phyloP scores from a whole-genome alignment of 306 rosid species.

The Lathyrus tuberosus region DNA sequence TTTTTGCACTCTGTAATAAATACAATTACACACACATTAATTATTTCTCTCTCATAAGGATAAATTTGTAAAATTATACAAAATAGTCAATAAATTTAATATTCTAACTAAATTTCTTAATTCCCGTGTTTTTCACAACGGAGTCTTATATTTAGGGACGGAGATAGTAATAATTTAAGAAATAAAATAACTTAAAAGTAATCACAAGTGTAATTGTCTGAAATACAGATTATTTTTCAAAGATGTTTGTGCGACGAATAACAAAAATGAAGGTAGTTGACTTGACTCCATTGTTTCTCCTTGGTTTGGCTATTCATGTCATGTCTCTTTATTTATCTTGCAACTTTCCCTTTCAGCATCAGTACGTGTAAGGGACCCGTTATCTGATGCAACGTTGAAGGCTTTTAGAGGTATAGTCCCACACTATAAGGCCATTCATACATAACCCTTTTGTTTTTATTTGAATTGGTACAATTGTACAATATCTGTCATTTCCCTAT shows the following conservation, averaged over 20 bases:
- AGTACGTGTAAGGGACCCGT: slow-evolving; percentile 49
- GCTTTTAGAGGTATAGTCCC: slow-evolving; percentile 56
- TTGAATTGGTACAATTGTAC: slow-evolving; percentile 32
- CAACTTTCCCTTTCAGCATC: slow-evolving; percentile 57
- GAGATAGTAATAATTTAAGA: no score
- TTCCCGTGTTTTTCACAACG: no score
- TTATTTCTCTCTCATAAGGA: no score
- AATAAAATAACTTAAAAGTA: no score
- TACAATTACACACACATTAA: no score
- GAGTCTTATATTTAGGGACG: no score
- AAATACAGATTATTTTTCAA: not conserved
- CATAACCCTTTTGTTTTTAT: slow-evolving; percentile 36
- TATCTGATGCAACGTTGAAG: slow-evolving; percentile 44
- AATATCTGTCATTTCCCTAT: slow-evolving; percentile 46
- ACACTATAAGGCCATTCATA: slow-evolving; percentile 44
- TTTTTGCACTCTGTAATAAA: no score
- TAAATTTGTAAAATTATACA: no score
- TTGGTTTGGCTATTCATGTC: slow-evolving; percentile 45
- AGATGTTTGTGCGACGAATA: not conserved
- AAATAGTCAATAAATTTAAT: no score
- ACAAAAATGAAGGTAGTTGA: not conserved
- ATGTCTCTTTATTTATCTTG: slow-evolving; percentile 31
- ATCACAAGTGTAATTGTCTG: no score
- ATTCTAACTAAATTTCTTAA: no score
- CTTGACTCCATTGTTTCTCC: not conserved